These are phyloP conservation scores for Penicillium mononematosum DNA, from an alignment of 495 filamentous ascomycete species.

Conservation along the genomic window DNA sequence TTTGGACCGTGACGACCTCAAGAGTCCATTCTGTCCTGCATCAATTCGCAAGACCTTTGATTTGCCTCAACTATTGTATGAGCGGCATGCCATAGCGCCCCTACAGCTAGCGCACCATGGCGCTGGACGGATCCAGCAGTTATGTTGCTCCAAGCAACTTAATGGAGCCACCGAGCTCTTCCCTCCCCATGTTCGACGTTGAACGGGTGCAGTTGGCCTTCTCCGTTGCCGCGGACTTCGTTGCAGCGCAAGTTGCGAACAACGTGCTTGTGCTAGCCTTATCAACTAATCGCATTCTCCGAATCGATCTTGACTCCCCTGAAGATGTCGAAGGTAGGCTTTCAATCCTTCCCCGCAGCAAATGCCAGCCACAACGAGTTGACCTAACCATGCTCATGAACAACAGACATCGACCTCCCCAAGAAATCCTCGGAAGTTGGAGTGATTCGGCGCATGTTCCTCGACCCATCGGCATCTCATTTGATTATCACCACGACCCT, in stretches of 20 bases:
- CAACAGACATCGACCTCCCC: slow-evolving; percentile 89
- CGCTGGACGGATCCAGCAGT: slow-evolving; percentile 51
- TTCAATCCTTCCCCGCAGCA: slow-evolving; percentile 12
- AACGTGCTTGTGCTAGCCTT: slow-evolving; percentile 92
- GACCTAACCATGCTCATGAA: slow-evolving; percentile 19
- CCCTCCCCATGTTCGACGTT: slow-evolving; percentile 87
- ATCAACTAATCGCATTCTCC: slow-evolving; percentile 81
- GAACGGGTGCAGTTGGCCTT: slow-evolving; percentile 89
- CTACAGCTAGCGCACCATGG: slow-evolving; percentile 48
- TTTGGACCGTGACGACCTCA: slow-evolving; percentile 6
- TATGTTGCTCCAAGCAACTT: slow-evolving; percentile 55
- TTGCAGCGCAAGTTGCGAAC: slow-evolving; percentile 93
- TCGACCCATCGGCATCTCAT: slow-evolving; percentile 94
- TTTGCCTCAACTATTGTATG: slow-evolving; percentile 10
- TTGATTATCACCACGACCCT: slow-evolving; percentile 86
- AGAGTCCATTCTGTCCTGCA: slow-evolving; percentile 19
- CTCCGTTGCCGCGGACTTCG: slow-evolving; percentile 87
- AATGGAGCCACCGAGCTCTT: slow-evolving; percentile 57
- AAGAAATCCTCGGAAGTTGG: slow-evolving; percentile 89
- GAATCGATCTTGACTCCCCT: slow-evolving; percentile 90
- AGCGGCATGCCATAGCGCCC: slow-evolving; percentile 39
- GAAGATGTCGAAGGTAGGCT: slow-evolving; percentile 87
- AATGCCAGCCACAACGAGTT: slow-evolving; percentile 18
- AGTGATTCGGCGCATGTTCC: slow-evolving; percentile 90
- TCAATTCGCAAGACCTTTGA: slow-evolving; percentile 13